Percentiles rank a stretch among this genome's conserved stretches.
phyloP scores from a whole-genome alignment of 768 basidiomycete genomes.

The Termitomyces eurrhizus region DNA sequence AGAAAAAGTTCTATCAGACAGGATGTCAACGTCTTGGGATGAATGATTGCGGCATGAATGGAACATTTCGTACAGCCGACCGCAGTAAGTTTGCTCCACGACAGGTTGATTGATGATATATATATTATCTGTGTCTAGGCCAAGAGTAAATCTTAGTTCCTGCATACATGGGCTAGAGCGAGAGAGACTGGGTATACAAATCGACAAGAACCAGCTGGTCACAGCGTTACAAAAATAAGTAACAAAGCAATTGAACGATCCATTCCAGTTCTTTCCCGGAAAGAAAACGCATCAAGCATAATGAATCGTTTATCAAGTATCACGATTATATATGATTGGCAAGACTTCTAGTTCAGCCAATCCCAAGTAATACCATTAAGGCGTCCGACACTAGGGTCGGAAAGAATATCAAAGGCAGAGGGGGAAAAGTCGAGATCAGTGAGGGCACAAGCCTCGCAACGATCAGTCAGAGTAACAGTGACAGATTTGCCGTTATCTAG shows the following conservation, averaged over 20 bases:
- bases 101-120: not conserved
- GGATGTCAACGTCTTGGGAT: not conserved
- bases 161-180: constrained; percentile 9
- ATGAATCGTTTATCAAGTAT: constrained; percentile 17
- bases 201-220: no score
- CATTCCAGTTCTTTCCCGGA: constrained; percentile 14
- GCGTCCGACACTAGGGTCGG: constrained; percentile 44
- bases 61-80: not conserved
- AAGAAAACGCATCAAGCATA: constrained; percentile 23
- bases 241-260: constrained; percentile 4
- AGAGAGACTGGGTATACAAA: no score
- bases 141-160: constrained; percentile 2
- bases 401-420: constrained; percentile 49
- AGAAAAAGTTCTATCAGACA: no score
- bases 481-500: constrained; percentile 51
- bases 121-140: not conserved
- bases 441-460: constrained; percentile 53
- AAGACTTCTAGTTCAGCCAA: constrained; percentile 26
- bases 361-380: constrained; percentile 47
- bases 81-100: no score
- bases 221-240: not conserved
- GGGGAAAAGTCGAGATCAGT: constrained; percentile 65
- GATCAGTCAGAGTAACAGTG: constrained; percentile 52
- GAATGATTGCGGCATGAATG: not conserved
- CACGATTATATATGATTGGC: not conserved